These are phyloP conservation scores for Lentinula raphanica DNA, from an alignment of 768 basidiomycete species.

Conservation along the genomic window DNA sequence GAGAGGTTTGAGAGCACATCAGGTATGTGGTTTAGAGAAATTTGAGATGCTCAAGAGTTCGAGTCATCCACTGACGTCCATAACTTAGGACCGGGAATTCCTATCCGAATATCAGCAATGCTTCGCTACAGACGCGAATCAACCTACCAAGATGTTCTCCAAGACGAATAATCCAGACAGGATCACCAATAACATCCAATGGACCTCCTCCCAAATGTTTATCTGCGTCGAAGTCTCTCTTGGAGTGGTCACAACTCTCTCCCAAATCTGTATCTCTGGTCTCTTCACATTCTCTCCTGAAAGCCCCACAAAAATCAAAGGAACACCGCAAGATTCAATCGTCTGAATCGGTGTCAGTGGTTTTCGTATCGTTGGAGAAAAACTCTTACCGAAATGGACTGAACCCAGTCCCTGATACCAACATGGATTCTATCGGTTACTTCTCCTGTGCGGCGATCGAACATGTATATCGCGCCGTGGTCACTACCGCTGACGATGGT, in stretches of 20 bases:
- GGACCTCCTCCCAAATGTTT: neutral
- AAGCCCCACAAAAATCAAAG: neutral
- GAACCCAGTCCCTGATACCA: neutral
- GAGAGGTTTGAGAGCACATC: neutral
- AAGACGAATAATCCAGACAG: neutral
- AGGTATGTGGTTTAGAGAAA: neutral
- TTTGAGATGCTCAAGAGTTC: neutral
- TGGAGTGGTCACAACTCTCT: neutral
- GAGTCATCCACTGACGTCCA: neutral
- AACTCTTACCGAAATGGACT: neutral
- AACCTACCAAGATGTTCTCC: neutral
- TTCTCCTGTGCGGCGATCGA: neutral
- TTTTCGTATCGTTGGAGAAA: too few relatives aligned
- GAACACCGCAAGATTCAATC: neutral
- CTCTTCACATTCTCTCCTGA: neutral
- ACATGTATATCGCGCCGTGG: neutral
- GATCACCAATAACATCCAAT: neutral
- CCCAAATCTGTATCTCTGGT: neutral
- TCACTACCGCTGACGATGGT: neutral
- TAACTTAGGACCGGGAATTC: neutral
- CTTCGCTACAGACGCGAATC: neutral
- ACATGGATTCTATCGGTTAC: neutral
- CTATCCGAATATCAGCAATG: neutral
- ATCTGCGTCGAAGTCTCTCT: neutral
- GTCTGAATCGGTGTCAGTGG: neutral